These are phyloP conservation scores for Penicillium nordicum DNA, from an alignment of 2,329 filamentous ascomycete species.

Conservation along the genomic window DNA sequence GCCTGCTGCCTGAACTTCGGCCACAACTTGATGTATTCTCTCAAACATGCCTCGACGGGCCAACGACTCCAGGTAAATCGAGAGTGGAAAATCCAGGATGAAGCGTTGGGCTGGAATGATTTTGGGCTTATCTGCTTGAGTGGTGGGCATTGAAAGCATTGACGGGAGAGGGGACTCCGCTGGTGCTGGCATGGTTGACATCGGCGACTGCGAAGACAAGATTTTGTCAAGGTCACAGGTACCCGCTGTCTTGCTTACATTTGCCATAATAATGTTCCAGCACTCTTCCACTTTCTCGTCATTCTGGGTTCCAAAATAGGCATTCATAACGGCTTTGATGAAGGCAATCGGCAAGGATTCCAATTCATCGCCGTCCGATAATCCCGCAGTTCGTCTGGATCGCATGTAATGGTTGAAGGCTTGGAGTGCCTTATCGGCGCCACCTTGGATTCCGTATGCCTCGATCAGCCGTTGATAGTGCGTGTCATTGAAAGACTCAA, in stretches of 20 bases:
- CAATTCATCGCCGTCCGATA: constrained; percentile 10
- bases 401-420: constrained; percentile 54
- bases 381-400: constrained; percentile 6
- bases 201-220: not conserved
- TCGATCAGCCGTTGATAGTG: constrained; percentile 58
- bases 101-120: constrained; percentile 46
- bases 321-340: constrained; percentile 65
- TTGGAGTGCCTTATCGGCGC: constrained; percentile 50
- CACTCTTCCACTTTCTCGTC: constrained; percentile 60
- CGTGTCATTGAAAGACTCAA: constrained; percentile 47
- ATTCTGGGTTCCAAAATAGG: constrained; percentile 57
- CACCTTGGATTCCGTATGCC: constrained; percentile 49
- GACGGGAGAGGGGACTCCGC: not conserved
- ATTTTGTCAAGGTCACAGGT: constrained; percentile 31
- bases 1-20: constrained; percentile 59
- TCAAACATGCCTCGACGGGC: constrained; percentile 52
- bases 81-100: constrained; percentile 49
- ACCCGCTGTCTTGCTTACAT: constrained; percentile 47
- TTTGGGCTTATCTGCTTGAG: not conserved
- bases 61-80: constrained; percentile 53
- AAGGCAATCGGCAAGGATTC: constrained; percentile 53
- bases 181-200: not conserved
- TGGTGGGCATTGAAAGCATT: not conserved
- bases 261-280: constrained; percentile 62
- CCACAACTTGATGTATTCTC: constrained; percentile 52